Evolutionary conservation across 164 flowering plant species (phyloP).

Genomic region (Berberis vulgaris): DNA sequence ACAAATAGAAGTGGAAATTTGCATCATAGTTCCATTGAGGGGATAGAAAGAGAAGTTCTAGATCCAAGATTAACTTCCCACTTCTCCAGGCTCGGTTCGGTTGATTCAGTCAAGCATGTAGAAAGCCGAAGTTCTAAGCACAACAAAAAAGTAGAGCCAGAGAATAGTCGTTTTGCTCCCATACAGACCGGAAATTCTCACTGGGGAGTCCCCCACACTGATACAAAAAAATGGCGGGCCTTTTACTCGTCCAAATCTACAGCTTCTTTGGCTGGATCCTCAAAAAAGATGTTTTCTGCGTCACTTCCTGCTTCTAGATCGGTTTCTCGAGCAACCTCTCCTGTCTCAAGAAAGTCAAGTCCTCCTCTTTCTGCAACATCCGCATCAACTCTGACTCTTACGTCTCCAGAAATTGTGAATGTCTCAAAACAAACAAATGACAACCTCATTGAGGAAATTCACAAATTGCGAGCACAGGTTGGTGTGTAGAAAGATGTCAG

Average conservation of each 20-base stretch:
- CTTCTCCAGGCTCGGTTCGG: conserved; percentile 50
- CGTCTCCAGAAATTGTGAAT: conserved; percentile 26
- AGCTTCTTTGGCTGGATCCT: conserved; percentile 18
- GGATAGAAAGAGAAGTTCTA: conserved; percentile 34
- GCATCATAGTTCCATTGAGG: conserved; percentile 24
- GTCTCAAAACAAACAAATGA: conserved; percentile 37
- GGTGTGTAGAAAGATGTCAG: not conserved
- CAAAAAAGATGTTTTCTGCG: conserved; percentile 20
- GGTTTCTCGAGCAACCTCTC: conserved; percentile 5
- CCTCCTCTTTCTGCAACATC: conserved; percentile 1
- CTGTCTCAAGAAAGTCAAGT: conserved; percentile 5
- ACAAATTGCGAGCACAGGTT: conserved; percentile 60
- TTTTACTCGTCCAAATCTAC: conserved; percentile 27
- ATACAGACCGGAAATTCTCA: conserved; percentile 26
- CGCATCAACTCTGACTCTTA: conserved; percentile 10
- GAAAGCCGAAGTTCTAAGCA: conserved; percentile 27
- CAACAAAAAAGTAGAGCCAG: not conserved
- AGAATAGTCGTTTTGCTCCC: conserved; percentile 22
- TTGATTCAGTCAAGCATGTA: conserved; percentile 36
- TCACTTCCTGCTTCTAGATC: conserved; percentile 1
- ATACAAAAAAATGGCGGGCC: no score
- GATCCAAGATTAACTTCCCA: conserved; percentile 30
- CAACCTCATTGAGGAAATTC: conserved; percentile 45
- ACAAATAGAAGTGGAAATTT: conserved; percentile 27
- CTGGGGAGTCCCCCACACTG: conserved; percentile 15